Evolutionary conservation across 345 rosid species (phyloP).

Genomic region (Trapa bicornis): DNA sequence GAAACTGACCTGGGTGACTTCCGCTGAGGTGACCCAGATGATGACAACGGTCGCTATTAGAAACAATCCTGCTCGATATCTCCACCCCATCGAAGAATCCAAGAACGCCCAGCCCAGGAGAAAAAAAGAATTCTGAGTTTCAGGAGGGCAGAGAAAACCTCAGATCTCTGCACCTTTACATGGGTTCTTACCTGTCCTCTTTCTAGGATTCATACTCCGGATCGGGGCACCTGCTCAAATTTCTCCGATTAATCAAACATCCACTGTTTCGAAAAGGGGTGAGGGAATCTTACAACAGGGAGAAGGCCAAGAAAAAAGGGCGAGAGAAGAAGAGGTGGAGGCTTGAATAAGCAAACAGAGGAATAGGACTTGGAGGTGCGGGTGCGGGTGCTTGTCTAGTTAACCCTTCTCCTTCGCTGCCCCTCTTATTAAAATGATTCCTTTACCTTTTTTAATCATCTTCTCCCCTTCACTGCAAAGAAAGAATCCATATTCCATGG

Average conservation of each 20-base stretch:
- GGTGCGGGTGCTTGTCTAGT: neutral
- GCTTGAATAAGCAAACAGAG: neutral
- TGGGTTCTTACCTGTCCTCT: neutral
- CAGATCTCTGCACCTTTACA: conserved; percentile 10
- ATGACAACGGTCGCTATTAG: conserved; percentile 79
- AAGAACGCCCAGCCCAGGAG: conserved; percentile 4
- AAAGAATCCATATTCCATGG: no score
- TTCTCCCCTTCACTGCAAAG: no score
- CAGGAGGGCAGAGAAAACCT: neutral
- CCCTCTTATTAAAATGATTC: neutral
- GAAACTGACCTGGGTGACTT: conserved; percentile 66
- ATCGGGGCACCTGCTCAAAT: neutral
- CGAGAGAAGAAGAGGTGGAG: neutral
- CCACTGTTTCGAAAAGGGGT: neutral
- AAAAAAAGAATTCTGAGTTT: conserved; percentile 7
- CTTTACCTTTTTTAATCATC: neutral
- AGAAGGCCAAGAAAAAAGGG: neutral
- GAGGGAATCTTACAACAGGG: conserved; percentile 1
- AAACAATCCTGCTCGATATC: conserved; percentile 75
- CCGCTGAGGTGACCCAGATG: conserved; percentile 87
- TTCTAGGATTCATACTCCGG: neutral
- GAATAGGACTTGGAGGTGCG: neutral
- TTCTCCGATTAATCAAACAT: neutral
- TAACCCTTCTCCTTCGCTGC: neutral
- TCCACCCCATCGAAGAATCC: conserved; percentile 53